Percentiles rank a stretch among this genome's conserved stretches.
Evolutionary conservation across 2,329 filamentous ascomycete species (phyloP).

Genomic region (Coniella vitis): DNA sequence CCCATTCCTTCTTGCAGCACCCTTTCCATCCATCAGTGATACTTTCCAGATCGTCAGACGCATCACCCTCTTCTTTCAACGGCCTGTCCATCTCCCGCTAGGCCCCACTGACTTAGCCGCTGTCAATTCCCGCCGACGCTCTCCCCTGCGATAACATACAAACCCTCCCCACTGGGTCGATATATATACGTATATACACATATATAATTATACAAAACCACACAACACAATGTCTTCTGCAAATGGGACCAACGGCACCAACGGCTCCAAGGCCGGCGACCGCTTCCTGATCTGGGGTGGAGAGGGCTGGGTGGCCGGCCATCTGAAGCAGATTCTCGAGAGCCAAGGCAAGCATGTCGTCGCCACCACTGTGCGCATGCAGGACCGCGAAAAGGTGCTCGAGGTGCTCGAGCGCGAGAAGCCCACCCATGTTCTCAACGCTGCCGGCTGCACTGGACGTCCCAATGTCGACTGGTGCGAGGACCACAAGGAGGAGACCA

Average conservation of each 20-base stretch:
- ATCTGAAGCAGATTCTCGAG: conserved; percentile 52
- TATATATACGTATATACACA: background rate
- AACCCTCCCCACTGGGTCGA: too few species aligned
- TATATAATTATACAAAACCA: background rate
- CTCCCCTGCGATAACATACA: too few species aligned
- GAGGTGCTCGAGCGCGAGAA: conserved; percentile 50
- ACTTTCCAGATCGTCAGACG: too few species aligned
- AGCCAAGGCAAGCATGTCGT: conserved; percentile 54
- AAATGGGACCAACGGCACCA: conserved; percentile 25
- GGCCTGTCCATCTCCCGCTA: too few species aligned
- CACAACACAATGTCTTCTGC: background rate
- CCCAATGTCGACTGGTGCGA: conserved; percentile 69
- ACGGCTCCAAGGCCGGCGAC: conserved; percentile 17
- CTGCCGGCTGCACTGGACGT: conserved; percentile 58
- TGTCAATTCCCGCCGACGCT: too few species aligned
- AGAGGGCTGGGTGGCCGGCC: conserved; percentile 56
- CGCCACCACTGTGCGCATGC: conserved; percentile 58
- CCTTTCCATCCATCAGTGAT: too few species aligned
- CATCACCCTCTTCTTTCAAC: too few species aligned
- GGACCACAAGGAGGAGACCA: conserved; percentile 60
- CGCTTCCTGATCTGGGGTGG: conserved; percentile 60
- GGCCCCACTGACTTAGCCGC: too few species aligned
- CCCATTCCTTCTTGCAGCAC: too few species aligned
- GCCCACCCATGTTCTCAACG: conserved; percentile 62
- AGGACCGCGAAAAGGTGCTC: conserved; percentile 51